Evolutionary conservation across 208 protist genomes (phyloP).

Genomic region (Crithidia fasciculata): DNA sequence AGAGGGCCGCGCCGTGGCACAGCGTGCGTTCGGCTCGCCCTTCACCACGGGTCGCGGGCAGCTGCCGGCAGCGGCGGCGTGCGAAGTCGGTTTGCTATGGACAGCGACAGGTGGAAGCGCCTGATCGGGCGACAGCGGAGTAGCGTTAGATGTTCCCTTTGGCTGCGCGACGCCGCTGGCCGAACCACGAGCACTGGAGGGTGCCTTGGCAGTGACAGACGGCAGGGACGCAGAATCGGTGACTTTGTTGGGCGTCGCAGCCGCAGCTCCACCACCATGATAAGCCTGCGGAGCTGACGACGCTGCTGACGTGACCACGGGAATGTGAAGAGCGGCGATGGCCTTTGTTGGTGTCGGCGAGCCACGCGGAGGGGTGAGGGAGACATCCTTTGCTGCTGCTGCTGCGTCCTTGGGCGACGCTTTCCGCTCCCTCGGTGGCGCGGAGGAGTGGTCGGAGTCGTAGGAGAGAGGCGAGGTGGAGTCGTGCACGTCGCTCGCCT

Average conservation of each 20-base stretch:
- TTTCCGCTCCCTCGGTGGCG: neutral
- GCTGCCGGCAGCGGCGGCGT: too few species aligned
- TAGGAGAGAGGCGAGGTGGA: constrained; percentile 7
- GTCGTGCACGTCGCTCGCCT: neutral
- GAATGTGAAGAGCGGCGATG: too few species aligned
- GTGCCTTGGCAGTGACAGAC: too few species aligned
- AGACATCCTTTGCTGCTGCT: neutral
- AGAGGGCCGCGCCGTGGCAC: constrained; percentile 15
- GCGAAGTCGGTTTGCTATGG: neutral
- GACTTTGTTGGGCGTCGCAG: too few species aligned
- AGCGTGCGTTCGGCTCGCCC: constrained; percentile 10
- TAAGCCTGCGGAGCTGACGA: too few species aligned
- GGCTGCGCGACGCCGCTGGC: too few species aligned
- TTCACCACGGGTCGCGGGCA: neutral
- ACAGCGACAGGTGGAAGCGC: neutral
- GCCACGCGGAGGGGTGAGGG: neutral
- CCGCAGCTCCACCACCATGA: too few species aligned
- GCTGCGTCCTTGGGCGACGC: neutral
- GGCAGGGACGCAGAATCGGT: too few species aligned
- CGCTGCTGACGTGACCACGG: too few species aligned
- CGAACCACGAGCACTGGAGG: too few species aligned
- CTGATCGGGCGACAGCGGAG: neutral
- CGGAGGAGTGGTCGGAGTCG: constrained; percentile 3
- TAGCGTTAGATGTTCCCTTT: neutral
- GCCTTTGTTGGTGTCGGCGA: too few species aligned